Evolutionary conservation across 306 rosid species (phyloP).

Genomic region (Carpinus viminea): DNA sequence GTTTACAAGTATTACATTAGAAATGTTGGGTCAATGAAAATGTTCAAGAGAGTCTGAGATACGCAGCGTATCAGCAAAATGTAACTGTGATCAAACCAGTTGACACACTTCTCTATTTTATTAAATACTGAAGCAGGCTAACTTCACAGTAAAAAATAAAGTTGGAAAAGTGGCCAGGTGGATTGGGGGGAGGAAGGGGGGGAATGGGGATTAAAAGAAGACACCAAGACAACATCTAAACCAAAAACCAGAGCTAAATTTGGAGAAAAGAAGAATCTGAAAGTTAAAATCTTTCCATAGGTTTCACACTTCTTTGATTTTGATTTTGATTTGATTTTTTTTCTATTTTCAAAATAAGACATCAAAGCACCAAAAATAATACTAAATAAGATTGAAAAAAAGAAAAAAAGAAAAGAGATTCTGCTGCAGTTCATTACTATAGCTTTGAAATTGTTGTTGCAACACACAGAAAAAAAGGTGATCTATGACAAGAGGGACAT

Average conservation of each 20-base stretch:
- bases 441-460: too few species aligned
- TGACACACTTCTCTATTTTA: not conserved
- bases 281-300: not conserved
- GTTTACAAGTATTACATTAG: conserved; percentile 18
- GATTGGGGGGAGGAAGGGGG: not conserved
- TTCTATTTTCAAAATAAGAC: too few species aligned
- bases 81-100: not conserved
- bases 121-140: not conserved
- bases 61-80: conserved; percentile 8
- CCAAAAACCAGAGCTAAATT: not conserved
- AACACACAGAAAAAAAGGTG: too few species aligned
- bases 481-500: too few species aligned
- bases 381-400: not conserved
- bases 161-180: not conserved
- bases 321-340: too few species aligned
- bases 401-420: not conserved
- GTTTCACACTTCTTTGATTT: not conserved
- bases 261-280: not conserved
- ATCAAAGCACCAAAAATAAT: too few species aligned
- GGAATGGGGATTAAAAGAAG: too few species aligned
- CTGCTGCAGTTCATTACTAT: too few species aligned
- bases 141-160: not conserved
- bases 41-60: conserved; percentile 1
- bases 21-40: conserved; percentile 14
- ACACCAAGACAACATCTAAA: not conserved